Percentiles rank a stretch among this genome's conserved stretches.
These are phyloP conservation scores for Pleurotus tuoliensis DNA, from an alignment of 768 basidiomycete genomes.

Conservation along the genomic window DNA sequence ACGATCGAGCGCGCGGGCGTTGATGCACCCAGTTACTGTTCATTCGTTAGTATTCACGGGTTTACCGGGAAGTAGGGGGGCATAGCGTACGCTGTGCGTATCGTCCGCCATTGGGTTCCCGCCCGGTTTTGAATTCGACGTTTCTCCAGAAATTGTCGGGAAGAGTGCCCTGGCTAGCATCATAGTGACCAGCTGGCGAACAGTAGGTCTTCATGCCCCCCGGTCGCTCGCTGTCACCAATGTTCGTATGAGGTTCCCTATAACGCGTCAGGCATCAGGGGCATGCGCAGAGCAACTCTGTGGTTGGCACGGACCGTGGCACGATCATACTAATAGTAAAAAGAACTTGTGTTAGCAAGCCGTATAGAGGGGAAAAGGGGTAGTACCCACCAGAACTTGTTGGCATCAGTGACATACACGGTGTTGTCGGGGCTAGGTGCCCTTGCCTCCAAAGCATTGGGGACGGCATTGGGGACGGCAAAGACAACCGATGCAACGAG, in stretches of 20 bases:
- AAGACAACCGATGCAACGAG: neutral
- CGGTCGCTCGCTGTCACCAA: conserved; percentile 29
- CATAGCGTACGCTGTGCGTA: conserved; percentile 21
- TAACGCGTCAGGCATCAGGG: conserved; percentile 2
- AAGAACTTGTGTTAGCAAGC: conserved; percentile 35
- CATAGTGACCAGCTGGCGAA: conserved; percentile 20
- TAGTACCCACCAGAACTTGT: conserved; percentile 39
- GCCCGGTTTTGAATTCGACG: conserved; percentile 24
- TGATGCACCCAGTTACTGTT: conserved; percentile 30
- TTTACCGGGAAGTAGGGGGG: neutral
- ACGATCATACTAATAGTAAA: conserved; percentile 7
- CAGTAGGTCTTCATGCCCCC: conserved; percentile 31
- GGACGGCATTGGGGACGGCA: no score
- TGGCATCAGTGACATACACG: conserved; percentile 41
- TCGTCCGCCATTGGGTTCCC: conserved; percentile 19
- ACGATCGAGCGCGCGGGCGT: conserved; percentile 17
- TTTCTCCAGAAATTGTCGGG: conserved; percentile 26
- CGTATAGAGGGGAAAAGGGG: conserved; percentile 11
- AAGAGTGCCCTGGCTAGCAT: conserved; percentile 22
- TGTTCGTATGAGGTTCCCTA: conserved; percentile 22
- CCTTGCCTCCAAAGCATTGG: neutral
- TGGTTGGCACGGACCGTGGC: neutral
- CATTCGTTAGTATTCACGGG: neutral
- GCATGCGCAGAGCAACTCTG: no score
- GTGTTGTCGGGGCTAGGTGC: conserved; percentile 35